phyloP scores from a whole-genome alignment of 805 yeast species.

The Candida saitoana region DNA sequence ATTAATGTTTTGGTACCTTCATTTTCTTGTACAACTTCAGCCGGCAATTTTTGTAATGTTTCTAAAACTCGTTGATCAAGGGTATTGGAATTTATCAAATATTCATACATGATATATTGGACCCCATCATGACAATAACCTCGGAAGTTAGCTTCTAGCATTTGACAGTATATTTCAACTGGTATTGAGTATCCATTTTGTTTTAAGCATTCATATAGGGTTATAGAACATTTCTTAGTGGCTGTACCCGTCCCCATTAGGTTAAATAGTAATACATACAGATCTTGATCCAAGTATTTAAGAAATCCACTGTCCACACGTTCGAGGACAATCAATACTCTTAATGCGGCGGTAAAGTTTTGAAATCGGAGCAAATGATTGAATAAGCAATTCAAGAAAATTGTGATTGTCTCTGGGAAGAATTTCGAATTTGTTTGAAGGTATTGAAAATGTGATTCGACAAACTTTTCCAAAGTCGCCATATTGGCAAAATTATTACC shows the following conservation, averaged over 20 bases:
- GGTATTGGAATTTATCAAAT: conserved; percentile 14
- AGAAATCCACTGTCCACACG: conserved; percentile 13
- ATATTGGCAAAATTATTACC: conserved; percentile 34
- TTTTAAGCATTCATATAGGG: conserved; percentile 20
- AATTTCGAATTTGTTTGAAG: conserved; percentile 9
- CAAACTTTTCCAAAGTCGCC: conserved; percentile 19
- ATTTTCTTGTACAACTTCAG: conserved; percentile 8
- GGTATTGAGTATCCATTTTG: neutral
- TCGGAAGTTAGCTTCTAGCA: conserved; percentile 23
- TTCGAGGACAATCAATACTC: conserved; percentile 16
- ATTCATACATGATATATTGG: conserved; percentile 20
- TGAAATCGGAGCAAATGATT: conserved; percentile 32
- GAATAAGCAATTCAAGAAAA: conserved; percentile 34
- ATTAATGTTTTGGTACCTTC: conserved; percentile 11
- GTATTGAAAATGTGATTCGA: conserved; percentile 21
- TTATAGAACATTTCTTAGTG: conserved; percentile 22
- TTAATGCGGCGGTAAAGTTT: conserved; percentile 29
- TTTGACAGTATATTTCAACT: conserved; percentile 17
- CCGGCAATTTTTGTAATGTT: conserved; percentile 15
- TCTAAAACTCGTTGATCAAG: conserved; percentile 8
- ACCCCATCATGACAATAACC: conserved; percentile 22
- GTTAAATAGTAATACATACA: conserved; percentile 25
- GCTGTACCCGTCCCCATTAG: conserved; percentile 26
- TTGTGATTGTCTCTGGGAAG: conserved; percentile 15
- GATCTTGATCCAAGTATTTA: conserved; percentile 26